Conservation (phyloP, 164 flowering plant species). For the Annona cherimola region DNA sequence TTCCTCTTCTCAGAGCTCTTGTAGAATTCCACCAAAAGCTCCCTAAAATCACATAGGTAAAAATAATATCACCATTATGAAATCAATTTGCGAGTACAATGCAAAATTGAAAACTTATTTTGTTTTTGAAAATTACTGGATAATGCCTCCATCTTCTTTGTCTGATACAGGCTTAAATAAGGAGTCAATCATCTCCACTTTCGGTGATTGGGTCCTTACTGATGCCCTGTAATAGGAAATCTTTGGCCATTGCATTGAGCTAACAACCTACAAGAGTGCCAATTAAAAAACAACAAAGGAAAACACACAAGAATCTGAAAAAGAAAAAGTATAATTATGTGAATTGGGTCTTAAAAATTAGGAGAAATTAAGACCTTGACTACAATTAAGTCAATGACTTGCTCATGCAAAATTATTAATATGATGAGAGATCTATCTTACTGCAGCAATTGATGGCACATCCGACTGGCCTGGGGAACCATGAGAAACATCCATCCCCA, state of each 20-base stretch:
- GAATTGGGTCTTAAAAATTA: background rate
- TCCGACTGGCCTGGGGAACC: conserved; percentile 93
- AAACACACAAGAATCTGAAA: no score
- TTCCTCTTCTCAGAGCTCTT: conserved; percentile 59
- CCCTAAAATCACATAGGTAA: conserved; percentile 42
- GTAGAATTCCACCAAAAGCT: conserved; percentile 68
- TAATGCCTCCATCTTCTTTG: conserved; percentile 58
- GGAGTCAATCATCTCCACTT: conserved; percentile 72
- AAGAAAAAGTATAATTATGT: no score
- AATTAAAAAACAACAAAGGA: background rate
- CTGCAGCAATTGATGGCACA: conserved; percentile 92
- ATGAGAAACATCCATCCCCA: conserved; percentile 98
- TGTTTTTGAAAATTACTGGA: conserved; percentile 31
- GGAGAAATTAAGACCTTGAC: background rate
- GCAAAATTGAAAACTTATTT: background rate
- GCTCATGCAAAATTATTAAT: background rate
- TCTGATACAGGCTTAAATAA: conserved; percentile 47
- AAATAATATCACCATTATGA: background rate
- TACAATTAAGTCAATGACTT: background rate
- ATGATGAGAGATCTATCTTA: conserved; percentile 18
- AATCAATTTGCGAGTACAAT: background rate
- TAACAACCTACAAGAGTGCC: conserved; percentile 52
- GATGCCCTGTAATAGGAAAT: conserved; percentile 80
- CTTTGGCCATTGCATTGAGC: conserved; percentile 83
- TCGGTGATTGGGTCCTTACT: conserved; percentile 88